Conservation (phyloP, 148 eudicot genomes). For the Diospyros kaki region DNA sequence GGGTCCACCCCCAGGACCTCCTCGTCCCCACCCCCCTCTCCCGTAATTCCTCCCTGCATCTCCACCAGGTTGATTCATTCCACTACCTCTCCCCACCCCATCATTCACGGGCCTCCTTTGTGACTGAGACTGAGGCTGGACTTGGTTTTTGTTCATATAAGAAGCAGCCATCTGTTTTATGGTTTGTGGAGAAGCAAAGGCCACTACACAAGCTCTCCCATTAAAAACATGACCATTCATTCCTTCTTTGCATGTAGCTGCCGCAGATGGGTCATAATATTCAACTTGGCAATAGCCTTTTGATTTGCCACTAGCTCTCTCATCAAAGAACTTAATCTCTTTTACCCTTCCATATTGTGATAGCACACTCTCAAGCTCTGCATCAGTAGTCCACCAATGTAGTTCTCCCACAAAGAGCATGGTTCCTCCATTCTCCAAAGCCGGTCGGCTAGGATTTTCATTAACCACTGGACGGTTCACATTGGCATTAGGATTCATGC, state of each 20-base stretch:
- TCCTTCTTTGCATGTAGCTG: constrained; percentile 74
- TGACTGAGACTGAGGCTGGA: constrained; percentile 47
- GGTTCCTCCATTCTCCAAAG: constrained; percentile 67
- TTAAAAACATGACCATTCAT: constrained; percentile 82
- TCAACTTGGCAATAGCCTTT: constrained; percentile 47
- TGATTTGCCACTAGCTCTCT: constrained; percentile 81
- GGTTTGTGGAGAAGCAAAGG: constrained; percentile 70
- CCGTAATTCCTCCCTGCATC: constrained; percentile 73
- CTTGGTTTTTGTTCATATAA: constrained; percentile 51
- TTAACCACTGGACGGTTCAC: constrained; percentile 34
- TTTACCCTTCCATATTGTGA: constrained; percentile 74
- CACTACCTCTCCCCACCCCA: constrained; percentile 65
- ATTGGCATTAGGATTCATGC: constrained; percentile 36
- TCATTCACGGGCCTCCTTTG: constrained; percentile 69
- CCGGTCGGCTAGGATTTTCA: constrained; percentile 51
- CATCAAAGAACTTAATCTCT: constrained; percentile 86
- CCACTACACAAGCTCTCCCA: constrained; percentile 83
- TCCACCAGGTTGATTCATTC: constrained; percentile 51
- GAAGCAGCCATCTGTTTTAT: constrained; percentile 76
- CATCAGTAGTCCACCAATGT: constrained; percentile 99
- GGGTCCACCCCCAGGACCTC: constrained; percentile 69
- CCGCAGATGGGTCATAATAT: constrained; percentile 63
- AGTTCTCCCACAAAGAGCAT: constrained; percentile 88
- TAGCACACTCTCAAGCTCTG: constrained; percentile 66
- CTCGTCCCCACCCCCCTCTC: constrained; percentile 74